These are phyloP conservation scores for Globisporangium camurandrum DNA, from an alignment of 352 stramenopile genomes.

Conservation along the genomic window DNA sequence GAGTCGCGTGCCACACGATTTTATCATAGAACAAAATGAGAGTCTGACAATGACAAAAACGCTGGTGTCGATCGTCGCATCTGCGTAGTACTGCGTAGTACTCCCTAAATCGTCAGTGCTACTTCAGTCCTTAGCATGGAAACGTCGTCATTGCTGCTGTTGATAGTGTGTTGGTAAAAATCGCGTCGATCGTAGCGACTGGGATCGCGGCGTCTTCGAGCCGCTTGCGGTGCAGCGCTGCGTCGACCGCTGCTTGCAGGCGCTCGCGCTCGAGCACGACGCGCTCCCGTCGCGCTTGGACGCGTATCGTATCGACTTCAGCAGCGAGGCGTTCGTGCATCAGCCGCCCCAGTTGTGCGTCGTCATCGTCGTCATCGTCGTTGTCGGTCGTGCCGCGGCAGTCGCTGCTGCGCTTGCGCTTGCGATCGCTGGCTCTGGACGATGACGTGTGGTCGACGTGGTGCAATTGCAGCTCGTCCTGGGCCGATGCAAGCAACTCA, in stretches of 20 bases:
- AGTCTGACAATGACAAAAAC: no score
- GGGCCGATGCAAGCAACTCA: slow-evolving; percentile 13
- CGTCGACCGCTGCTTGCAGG: slow-evolving; percentile 23
- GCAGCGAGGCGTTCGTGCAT: slow-evolving; percentile 11
- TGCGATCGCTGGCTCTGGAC: slow-evolving; percentile 9
- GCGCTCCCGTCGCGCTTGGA: slow-evolving; percentile 24
- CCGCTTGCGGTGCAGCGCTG: slow-evolving; percentile 21
- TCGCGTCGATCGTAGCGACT: slow-evolving; percentile 14
- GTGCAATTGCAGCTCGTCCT: slow-evolving; percentile 21
- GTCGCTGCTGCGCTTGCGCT: slow-evolving; percentile 9
- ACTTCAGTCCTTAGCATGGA: no score
- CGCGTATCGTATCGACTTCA: slow-evolving; percentile 11
- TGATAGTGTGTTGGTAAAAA: no score
- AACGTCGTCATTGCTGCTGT: no score
- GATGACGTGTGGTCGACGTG: no score
- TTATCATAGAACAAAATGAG: no score
- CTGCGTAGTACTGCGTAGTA: no score
- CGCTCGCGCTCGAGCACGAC: slow-evolving; percentile 19
- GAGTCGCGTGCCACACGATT: no score
- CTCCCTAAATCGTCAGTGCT: no score
- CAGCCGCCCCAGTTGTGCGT: slow-evolving; percentile 11
- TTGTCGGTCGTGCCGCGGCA: background rate
- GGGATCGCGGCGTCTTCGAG: slow-evolving; percentile 23
- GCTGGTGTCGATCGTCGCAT: no score
- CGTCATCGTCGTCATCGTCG: background rate